Conservation (phyloP, 2,329 filamentous ascomycete genomes). For the Fusarium multiceps region DNA sequence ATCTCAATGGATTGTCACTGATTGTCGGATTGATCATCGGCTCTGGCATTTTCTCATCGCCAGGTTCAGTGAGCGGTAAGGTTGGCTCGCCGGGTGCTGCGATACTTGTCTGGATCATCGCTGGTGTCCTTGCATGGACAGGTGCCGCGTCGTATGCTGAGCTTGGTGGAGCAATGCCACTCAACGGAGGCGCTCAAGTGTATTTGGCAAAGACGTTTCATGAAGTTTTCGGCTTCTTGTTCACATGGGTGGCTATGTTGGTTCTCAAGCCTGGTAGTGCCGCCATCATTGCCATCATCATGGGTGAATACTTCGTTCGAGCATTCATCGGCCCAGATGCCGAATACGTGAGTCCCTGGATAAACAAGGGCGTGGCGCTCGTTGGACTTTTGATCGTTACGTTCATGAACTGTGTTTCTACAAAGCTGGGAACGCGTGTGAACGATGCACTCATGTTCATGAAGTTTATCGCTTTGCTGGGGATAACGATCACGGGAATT, state of each 20-base stretch:
- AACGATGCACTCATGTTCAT: constrained; percentile 97
- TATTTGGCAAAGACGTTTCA: constrained; percentile 97
- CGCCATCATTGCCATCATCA: constrained; percentile 96
- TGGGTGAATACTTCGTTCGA: constrained; percentile 95
- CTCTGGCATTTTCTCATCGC: constrained; percentile 95
- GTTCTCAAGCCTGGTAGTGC: constrained; percentile 94
- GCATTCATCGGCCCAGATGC: constrained; percentile 89
- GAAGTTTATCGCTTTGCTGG: constrained; percentile 91
- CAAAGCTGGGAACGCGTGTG: constrained; percentile 84
- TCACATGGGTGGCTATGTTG: constrained; percentile 94
- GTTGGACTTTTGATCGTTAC: constrained; percentile 81
- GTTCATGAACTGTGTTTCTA: constrained; percentile 89
- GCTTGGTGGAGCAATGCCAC: constrained; percentile 91
- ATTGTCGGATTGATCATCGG: constrained; percentile 95
- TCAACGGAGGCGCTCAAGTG: constrained; percentile 94
- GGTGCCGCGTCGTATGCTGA: constrained; percentile 96
- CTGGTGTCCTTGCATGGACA: constrained; percentile 95
- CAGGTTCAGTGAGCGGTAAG: constrained; percentile 90
- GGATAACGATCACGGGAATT: constrained; percentile 87
- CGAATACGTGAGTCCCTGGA: constrained; percentile 82
- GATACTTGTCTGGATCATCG: constrained; percentile 90
- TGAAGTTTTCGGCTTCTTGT: constrained; percentile 91
- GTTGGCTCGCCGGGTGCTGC: constrained; percentile 91
- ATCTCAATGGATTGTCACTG: constrained; percentile 89
- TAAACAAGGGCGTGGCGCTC: constrained; percentile 89